Base-by-base conservation (phyloP, 176 grass and related monocot species). In the Oryza nivara region DNA sequence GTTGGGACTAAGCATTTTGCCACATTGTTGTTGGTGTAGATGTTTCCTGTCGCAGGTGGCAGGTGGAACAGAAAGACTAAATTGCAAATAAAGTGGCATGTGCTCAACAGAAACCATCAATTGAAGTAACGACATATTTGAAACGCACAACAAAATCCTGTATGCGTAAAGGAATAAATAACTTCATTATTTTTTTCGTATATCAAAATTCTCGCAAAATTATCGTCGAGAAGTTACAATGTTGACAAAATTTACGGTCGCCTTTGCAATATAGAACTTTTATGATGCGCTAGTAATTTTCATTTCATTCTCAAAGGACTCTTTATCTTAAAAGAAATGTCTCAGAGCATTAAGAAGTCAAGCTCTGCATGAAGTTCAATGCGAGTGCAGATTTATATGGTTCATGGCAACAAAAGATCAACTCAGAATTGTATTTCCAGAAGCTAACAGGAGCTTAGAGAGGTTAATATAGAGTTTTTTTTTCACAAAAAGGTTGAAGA, bases 81-180 rank as follows among this genome's bases (percentile, higher is more conserved):
- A 63, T 22, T 23, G n/a, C 58, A 63, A 63, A 63, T 63, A 63
- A 63, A 63, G n/a, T 23, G 58, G 9, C 58, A 61, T 61, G 58
- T n/a, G 58, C 58, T 63, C 58, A 63, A 63, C 58, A n/a, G n/a
- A 63, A 63, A 63, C n/a, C 58, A 63, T 63, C n/a, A 63, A 63
- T 63, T 10, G 19, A 11, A 63, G n/a, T 61, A 61, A 22, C 7
- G 7, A n/a, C 7, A 7, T 22, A 1, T 7, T 63, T 63, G 19
- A 23, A 63, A 63, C 58, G 9, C 58, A 11, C 2, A 60, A 63
- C 1, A 10, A 63, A 23, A 19, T 54, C 6, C 51, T 54, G 16
- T 58, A 20, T 7, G 6, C 7, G 6, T 19, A 20, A 20, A 17
- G 17, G 17, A 8, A 20, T 7, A 58, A 3, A 8, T 7, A 20